Base-by-base conservation (phyloP, 2,329 filamentous ascomycete species). In the Colletotrichum sp. region DNA sequence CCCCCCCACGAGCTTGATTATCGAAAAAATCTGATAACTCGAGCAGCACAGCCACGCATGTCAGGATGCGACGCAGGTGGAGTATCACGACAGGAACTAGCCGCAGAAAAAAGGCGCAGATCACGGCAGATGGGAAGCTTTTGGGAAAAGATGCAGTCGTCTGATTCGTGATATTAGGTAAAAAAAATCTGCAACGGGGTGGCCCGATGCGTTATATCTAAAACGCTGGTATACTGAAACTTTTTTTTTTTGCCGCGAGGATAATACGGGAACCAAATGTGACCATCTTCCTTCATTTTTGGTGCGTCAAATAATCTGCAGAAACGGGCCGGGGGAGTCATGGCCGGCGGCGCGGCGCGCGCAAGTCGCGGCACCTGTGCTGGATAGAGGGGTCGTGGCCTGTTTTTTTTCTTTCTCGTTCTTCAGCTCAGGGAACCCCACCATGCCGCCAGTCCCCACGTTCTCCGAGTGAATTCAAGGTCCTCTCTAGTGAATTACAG, bases 141-240 rank as follows among this genome's bases (percentile, higher is more conserved):
- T 63, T 16, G 24, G 30, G 30, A 39, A n/a, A 55, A 59, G 39
- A 34, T 68, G 66, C 34, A 48, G 39, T 75, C 66, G 61, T 71
- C 61, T 74, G 43, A 71, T 77, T 71, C 67, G 63, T 75, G 55
- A 73, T 71, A 69, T 74, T 76, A 72, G 68, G 72, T 77, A 71
- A 75, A 74, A 74, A 67, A 36, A 32, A 63, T 28, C 15, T 67
- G 71, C 76, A 77, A 68, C 66, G 55, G 39, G 26, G 43, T 52
- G 60, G 55, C 64, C 68, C 61, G 61, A 43, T 71, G 74, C 67
- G 74, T 59, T 64, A 72, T 71, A 63, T 77, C 74, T 77, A 76
- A 73, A 73, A 70, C 64, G 57, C 30, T 76, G 75, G 59, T 68
- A 75, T 75, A 60, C 48, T 32, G 39, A 24, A 63, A 28, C 26